These are phyloP conservation scores for Suhomyces bokatorum DNA, from an alignment of 1,139 yeast genomes.

Conservation along the genomic window DNA sequence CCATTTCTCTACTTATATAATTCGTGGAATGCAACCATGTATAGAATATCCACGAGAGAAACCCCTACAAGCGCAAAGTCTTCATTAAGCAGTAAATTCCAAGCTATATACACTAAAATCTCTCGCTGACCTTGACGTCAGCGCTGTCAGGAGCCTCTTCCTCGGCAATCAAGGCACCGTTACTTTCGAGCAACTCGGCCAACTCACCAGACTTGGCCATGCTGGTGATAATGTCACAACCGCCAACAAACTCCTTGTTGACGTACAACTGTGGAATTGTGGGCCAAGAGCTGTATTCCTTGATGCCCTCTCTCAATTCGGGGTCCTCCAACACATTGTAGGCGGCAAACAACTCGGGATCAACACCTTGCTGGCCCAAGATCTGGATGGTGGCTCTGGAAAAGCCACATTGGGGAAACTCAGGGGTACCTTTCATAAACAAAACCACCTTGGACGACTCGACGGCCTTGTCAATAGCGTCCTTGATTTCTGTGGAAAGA, in stretches of 20 bases:
- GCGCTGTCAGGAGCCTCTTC: constrained; percentile 34
- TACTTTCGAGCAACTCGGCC: constrained; percentile 76
- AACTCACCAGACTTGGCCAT: constrained; percentile 95
- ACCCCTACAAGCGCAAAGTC: too few species aligned
- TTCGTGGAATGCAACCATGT: too few species aligned
- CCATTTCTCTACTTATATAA: too few species aligned
- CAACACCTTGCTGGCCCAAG: constrained; percentile 95
- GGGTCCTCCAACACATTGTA: constrained; percentile 94
- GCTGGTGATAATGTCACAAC: constrained; percentile 90
- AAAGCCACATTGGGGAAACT: constrained; percentile 97
- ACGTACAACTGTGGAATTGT: constrained; percentile 79
- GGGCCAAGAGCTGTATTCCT: constrained; percentile 95
- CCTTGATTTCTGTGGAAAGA: constrained; percentile 73
- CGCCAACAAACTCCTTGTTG: constrained; percentile 87
- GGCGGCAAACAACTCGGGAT: constrained; percentile 94
- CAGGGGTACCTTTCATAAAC: constrained; percentile 97
- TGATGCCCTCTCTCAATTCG: constrained; percentile 88
- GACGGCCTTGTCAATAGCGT: constrained; percentile 84
- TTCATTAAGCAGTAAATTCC: not conserved
- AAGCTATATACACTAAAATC: constrained; percentile 22
- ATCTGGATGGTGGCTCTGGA: constrained; percentile 92
- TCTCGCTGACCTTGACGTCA: constrained; percentile 41
- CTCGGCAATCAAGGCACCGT: constrained; percentile 77
- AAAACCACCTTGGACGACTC: constrained; percentile 89
- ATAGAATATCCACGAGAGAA: too few species aligned